Conservation (phyloP, 148 eudicot genomes). For the Arbutus unedo region DNA sequence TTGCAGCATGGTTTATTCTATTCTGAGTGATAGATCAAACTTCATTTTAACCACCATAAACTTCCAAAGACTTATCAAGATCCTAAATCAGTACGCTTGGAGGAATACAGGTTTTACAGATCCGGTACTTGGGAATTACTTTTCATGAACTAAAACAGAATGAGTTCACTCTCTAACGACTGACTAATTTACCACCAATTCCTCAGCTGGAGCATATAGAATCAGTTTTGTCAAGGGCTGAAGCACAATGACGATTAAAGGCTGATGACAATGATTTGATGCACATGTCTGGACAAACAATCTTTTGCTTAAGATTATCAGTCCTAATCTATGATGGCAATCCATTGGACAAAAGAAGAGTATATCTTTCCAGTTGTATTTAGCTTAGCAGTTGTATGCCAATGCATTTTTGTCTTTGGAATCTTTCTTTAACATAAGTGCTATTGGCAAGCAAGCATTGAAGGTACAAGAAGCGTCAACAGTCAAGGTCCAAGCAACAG, state of each 20-base stretch:
- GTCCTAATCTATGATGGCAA: not conserved
- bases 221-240: not conserved
- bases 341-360: not conserved
- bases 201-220: not conserved
- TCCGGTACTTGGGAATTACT: not conserved
- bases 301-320: not conserved
- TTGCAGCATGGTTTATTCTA: conserved; percentile 2
- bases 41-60: not conserved
- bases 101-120: not conserved
- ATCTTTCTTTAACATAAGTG: not conserved
- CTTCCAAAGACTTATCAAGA: not conserved
- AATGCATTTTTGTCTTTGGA: not conserved
- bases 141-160: not conserved
- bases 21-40: not conserved
- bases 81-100: not conserved
- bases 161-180: not conserved
- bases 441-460: not conserved
- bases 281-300: not conserved
- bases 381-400: not conserved
- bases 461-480: not conserved
- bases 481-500: not conserved
- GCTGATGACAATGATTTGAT: not conserved
- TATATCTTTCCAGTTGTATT: not conserved
- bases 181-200: not conserved
- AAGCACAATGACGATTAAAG: not conserved